A percentile compares a stretch with the other conserved stretches of the same genome.
Evolutionary conservation across 2,329 filamentous ascomycete species (phyloP).

Genomic region (Decorospora gaudefroyi): DNA sequence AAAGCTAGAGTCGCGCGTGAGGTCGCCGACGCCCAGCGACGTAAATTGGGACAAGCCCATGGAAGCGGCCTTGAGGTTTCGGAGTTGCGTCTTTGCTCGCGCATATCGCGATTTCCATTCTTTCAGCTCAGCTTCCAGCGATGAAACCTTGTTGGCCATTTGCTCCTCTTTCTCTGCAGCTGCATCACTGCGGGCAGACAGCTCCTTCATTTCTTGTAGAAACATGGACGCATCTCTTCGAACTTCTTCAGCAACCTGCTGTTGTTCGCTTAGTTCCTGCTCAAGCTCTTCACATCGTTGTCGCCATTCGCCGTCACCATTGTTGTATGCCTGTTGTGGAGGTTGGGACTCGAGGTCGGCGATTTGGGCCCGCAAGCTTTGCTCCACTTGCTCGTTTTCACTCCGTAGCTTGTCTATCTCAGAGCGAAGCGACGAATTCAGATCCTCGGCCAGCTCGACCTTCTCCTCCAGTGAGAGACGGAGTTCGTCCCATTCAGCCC

Average conservation of each 20-base stretch:
- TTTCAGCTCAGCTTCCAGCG: slow-evolving; percentile 79
- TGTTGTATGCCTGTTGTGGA: slow-evolving; percentile 25
- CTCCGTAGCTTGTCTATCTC: slow-evolving; percentile 75
- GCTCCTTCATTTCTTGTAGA: slow-evolving; percentile 82
- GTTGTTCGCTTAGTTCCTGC: slow-evolving; percentile 73
- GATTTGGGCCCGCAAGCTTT: slow-evolving; percentile 66
- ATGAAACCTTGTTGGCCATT: slow-evolving; percentile 73
- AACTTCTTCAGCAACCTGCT: slow-evolving; percentile 83
- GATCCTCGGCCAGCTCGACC: slow-evolving; percentile 71
- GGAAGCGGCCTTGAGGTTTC: slow-evolving; percentile 78
- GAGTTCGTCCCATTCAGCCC: slow-evolving; percentile 71
- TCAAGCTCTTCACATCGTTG: slow-evolving; percentile 52
- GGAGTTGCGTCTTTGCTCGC: slow-evolving; percentile 82
- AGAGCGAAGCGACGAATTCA: slow-evolving; percentile 78
- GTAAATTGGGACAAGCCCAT: slow-evolving; percentile 69
- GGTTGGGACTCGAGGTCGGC: slow-evolving; percentile 53
- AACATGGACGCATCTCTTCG: slow-evolving; percentile 81
- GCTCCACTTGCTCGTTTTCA: slow-evolving; percentile 68
- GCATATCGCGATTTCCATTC: slow-evolving; percentile 92
- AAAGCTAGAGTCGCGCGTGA: slow-evolving; percentile 68
- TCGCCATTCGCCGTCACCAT: slow-evolving; percentile 41
- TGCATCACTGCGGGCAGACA: slow-evolving; percentile 78
- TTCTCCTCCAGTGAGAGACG: slow-evolving; percentile 71
- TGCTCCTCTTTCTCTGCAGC: slow-evolving; percentile 82
- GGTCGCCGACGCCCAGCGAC: slow-evolving; percentile 64